A percentile compares a stretch with the other conserved stretches of the same genome.
phyloP scores from a whole-genome alignment of 2,329 filamentous ascomycete species.

The Xylaria sp. region DNA sequence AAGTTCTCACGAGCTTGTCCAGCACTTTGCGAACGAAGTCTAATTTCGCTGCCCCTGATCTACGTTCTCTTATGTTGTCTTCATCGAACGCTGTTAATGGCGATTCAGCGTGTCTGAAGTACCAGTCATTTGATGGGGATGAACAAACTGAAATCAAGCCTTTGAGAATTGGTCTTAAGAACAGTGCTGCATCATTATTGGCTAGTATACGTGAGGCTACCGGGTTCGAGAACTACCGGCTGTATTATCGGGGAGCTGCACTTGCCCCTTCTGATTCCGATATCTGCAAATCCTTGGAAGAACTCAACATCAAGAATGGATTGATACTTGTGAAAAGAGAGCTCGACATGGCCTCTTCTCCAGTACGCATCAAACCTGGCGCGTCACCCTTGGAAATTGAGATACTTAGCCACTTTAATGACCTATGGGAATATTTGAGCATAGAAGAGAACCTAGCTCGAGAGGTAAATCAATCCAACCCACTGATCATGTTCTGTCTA shows the following conservation, averaged over 20 bases:
- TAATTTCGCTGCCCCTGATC: conserved; percentile 67
- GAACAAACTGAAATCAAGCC: conserved; percentile 68
- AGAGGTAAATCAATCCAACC: conserved; percentile 61
- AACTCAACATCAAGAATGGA: conserved; percentile 73
- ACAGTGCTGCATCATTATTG: conserved; percentile 76
- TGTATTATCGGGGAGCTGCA: conserved; percentile 76
- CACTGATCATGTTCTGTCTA: not conserved
- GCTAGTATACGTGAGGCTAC: conserved; percentile 74
- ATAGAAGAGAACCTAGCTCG: conserved; percentile 75
- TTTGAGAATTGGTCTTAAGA: conserved; percentile 73
- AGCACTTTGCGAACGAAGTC: conserved; percentile 70
- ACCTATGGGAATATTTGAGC: conserved; percentile 83
- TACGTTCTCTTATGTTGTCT: conserved; percentile 63
- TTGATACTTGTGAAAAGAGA: conserved; percentile 73
- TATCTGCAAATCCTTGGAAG: conserved; percentile 70
- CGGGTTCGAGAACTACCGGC: conserved; percentile 78
- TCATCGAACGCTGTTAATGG: conserved; percentile 66
- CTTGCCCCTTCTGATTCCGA: conserved; percentile 70
- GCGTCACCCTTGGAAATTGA: conserved; percentile 77
- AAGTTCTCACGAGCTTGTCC: conserved; percentile 74
- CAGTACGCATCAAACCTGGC: conserved; percentile 59
- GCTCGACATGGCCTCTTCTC: conserved; percentile 56
- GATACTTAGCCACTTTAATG: conserved; percentile 82
- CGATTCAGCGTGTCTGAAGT: conserved; percentile 73
- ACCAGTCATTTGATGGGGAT: conserved; percentile 76